Conservation (phyloP, 495 filamentous ascomycete species). For the Entonaema liquescens region DNA sequence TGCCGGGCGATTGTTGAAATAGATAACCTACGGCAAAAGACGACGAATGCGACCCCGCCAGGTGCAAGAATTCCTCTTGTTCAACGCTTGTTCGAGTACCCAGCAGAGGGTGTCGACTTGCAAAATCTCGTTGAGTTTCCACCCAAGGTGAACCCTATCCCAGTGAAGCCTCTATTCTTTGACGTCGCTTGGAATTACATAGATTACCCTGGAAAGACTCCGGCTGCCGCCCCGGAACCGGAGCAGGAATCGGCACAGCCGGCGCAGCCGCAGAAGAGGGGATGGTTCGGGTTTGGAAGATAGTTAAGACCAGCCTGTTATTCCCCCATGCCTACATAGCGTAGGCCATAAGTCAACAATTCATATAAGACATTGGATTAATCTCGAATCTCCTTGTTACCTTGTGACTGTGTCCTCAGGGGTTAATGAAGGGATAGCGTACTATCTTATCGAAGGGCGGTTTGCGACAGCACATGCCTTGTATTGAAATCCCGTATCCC, state of each 20-base stretch:
- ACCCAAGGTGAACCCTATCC: slow-evolving; percentile 80
- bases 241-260: slow-evolving; percentile 43
- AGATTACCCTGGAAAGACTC: slow-evolving; percentile 77
- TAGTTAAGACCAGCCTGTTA: slow-evolving; percentile 47
- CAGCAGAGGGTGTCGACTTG: slow-evolving; percentile 71
- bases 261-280: slow-evolving; percentile 70
- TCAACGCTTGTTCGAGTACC: slow-evolving; percentile 78
- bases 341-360: slow-evolving; percentile 3
- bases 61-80: slow-evolving; percentile 62
- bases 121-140: slow-evolving; percentile 86
- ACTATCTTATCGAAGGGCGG: slow-evolving; percentile 2
- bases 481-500: slow-evolving; percentile 21
- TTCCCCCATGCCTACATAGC: slow-evolving; percentile 12
- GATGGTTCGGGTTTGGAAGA: slow-evolving; percentile 92
- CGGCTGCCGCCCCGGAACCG: slow-evolving; percentile 40
- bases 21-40: slow-evolving; percentile 62
- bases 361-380: slow-evolving; percentile 18
- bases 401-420: slow-evolving; percentile 1
- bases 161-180: slow-evolving; percentile 94
- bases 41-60: slow-evolving; percentile 43
- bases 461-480: slow-evolving; percentile 37
- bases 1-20: slow-evolving; percentile 86
- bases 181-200: slow-evolving; percentile 99
- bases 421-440: not conserved
- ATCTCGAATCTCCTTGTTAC: slow-evolving; percentile 8